A percentile compares a stretch with the other conserved stretches of the same genome.
Evolutionary conservation across 257 asterid species (phyloP).

Genomic region (Ehretia macrophylla): DNA sequence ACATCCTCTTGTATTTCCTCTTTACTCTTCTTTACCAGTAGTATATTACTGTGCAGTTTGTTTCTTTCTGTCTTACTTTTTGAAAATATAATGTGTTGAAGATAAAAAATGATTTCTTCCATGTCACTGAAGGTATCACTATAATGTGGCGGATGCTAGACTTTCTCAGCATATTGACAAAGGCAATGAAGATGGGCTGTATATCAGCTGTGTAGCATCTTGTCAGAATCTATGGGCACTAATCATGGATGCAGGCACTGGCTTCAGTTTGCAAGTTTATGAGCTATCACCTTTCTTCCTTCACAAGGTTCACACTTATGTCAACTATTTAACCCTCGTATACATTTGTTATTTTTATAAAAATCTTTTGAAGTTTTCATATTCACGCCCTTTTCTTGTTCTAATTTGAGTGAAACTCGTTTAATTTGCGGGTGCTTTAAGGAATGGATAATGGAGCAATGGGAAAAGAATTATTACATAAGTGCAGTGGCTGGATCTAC

Average conservation of each 20-base stretch:
- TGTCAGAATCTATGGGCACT: slow-evolving; percentile 73
- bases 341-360: background rate
- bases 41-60: background rate
- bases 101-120: slow-evolving; percentile 35
- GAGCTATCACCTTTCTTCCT: slow-evolving; percentile 60
- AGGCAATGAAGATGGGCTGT: slow-evolving; percentile 72
- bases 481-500: slow-evolving; percentile 77
- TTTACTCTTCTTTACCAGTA: background rate
- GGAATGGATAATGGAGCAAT: slow-evolving; percentile 90
- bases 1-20: background rate
- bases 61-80: slow-evolving; percentile 1
- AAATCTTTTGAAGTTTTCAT: background rate
- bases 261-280: slow-evolving; percentile 59
- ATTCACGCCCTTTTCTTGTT: background rate
- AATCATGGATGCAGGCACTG: slow-evolving; percentile 90
- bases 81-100: background rate
- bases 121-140: slow-evolving; percentile 63
- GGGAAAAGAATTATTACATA: slow-evolving; percentile 78
- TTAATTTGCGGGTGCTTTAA: slow-evolving; percentile 22
- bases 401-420: background rate
- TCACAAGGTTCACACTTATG: slow-evolving; percentile 47
- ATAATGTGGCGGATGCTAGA: slow-evolving; percentile 68
- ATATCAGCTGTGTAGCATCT: slow-evolving; percentile 63
- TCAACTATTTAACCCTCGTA: background rate
- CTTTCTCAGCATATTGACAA: slow-evolving; percentile 69